Conservation (phyloP, 2,329 filamentous ascomycete genomes). For the Alternaria angustiovoidea region DNA sequence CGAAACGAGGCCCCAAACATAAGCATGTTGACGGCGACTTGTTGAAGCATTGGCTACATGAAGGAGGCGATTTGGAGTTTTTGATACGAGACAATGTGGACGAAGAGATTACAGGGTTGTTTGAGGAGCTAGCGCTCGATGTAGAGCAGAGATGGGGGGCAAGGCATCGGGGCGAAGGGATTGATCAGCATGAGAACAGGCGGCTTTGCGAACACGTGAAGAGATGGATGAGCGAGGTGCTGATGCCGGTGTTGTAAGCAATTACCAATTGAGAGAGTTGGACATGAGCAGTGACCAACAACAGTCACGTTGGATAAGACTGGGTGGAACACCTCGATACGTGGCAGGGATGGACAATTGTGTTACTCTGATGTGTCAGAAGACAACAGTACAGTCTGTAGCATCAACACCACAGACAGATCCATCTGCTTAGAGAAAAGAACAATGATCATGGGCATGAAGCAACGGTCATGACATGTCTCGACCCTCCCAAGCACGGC, state of each 20-base stretch:
- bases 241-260: slow-evolving; percentile 35
- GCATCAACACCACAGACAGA: not conserved
- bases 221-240: slow-evolving; percentile 32
- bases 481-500: not conserved
- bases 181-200: slow-evolving; percentile 19
- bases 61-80: slow-evolving; percentile 25
- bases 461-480: not conserved
- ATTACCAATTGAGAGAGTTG: not conserved
- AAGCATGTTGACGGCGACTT: slow-evolving; percentile 56
- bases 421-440: not conserved
- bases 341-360: not conserved
- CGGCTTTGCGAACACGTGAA: slow-evolving; percentile 14
- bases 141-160: slow-evolving; percentile 27
- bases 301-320: not conserved
- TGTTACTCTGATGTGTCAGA: not conserved
- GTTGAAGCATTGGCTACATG: slow-evolving; percentile 43
- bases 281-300: not conserved
- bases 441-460: not conserved
- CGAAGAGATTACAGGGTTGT: slow-evolving; percentile 29
- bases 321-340: not conserved
- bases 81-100: slow-evolving; percentile 28
- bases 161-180: slow-evolving; percentile 8
- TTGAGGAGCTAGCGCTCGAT: slow-evolving; percentile 31
- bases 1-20: slow-evolving; percentile 26
- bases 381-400: not conserved